Percentiles rank a stretch among this genome's conserved stretches.
phyloP scores from a whole-genome alignment of 371 early-diverging fungal genomes.

The Rhizomucor miehei region DNA sequence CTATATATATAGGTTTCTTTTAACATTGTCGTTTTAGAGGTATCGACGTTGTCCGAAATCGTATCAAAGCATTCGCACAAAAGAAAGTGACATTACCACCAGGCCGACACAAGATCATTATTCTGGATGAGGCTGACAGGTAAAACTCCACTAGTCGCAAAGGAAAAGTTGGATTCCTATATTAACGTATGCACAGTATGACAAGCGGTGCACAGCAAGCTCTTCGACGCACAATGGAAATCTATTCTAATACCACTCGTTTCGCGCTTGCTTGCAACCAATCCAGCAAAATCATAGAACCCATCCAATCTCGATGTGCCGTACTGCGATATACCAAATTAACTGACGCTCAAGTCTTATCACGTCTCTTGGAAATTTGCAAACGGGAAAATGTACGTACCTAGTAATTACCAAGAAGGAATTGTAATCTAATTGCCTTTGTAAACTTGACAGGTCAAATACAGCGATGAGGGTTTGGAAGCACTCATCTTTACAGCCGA shows the following conservation, averaged over 20 bases:
- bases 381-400: conserved; percentile 70
- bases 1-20: background rate
- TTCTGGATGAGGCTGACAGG: conserved; percentile 98
- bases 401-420: background rate
- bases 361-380: conserved; percentile 82
- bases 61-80: conserved; percentile 98
- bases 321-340: conserved; percentile 88
- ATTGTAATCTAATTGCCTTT: background rate
- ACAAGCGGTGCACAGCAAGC: conserved; percentile 96
- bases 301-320: conserved; percentile 98
- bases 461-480: conserved; percentile 85
- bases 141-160: conserved; percentile 3
- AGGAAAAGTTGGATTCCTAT: background rate
- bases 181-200: conserved; percentile 56
- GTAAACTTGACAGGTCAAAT: conserved; percentile 66
- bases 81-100: conserved; percentile 92
- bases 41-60: conserved; percentile 96
- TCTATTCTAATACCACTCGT: conserved; percentile 90
- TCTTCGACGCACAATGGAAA: conserved; percentile 97
- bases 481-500: conserved; percentile 95
- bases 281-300: conserved; percentile 98
- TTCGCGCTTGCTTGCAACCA: conserved; percentile 99
- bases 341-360: conserved; percentile 72
- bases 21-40: conserved; percentile 58
- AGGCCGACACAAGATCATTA: conserved; percentile 93